Percentiles rank a stretch among this genome's conserved stretches.
Conservation (phyloP, 2,329 filamentous ascomycete species). For the Lachnellula cervina region DNA sequence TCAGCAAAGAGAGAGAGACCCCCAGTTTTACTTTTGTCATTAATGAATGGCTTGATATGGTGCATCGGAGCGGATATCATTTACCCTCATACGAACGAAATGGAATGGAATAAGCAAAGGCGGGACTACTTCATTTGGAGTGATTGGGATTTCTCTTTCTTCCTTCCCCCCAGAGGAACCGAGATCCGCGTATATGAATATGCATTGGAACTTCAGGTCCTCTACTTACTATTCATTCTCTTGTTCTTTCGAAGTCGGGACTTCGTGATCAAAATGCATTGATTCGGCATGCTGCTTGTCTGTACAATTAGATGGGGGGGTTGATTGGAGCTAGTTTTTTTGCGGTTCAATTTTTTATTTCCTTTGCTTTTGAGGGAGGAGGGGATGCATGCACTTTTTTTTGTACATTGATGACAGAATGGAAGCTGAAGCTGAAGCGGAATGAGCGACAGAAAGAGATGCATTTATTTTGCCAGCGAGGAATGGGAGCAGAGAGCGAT, state of each 20-base stretch:
- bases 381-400: background rate
- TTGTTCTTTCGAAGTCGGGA: background rate
- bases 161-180: too few relatives aligned
- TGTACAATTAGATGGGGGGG: conserved; percentile 21
- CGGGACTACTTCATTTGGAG: conserved; percentile 1
- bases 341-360: conserved; percentile 6
- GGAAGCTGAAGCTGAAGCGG: background rate
- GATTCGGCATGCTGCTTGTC: conserved; percentile 8
- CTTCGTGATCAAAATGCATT: background rate
- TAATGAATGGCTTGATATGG: conserved; percentile 18
- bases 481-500: background rate
- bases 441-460: background rate
- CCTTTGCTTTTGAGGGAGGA: background rate
- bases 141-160: conserved; percentile 10
- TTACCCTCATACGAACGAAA: background rate
- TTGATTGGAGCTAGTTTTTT: conserved; percentile 6
- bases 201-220: background rate
- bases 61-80: conserved; percentile 19
- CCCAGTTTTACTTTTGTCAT: too few relatives aligned
- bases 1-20: too few relatives aligned
- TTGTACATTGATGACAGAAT: conserved; percentile 14
- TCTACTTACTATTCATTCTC: background rate
- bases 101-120: background rate
- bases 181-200: background rate
- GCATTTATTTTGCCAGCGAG: background rate